Evolutionary conservation across 2,329 filamentous ascomycete genomes (phyloP), one percentile per base, ranked within the genome.

Genomic region (Thielaviopsis ethacetica): DNA sequence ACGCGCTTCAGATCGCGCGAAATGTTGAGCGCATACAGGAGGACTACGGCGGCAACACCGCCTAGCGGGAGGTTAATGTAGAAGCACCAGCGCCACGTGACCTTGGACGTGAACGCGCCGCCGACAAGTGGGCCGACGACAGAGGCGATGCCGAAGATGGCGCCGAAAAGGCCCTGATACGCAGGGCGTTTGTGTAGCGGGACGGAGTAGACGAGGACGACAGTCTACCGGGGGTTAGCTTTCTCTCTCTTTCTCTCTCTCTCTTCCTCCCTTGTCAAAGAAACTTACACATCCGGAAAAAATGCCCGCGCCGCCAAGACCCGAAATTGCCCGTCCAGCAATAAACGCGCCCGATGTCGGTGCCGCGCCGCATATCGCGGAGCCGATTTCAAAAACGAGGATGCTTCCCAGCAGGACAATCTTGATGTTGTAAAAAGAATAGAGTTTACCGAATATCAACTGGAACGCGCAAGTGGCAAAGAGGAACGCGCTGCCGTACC

Each of bases 61-160:
- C 70, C 70, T 22, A 71, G 60, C 0, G 70, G 70, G 5, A 71
- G 63, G 22, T 69, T 71, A 49, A 71, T 66, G 53, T 69, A 71
- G 62, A 71, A 71, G 62, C 68, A 70, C 70, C 71, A 71, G 53
- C 69, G 61, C 68, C 68, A 70, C 6, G 64, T 66, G 0, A 70
- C 62, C 6, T 64, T 61, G 7, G 57, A 62, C 3, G 67, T 67
- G n/a, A 68, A 66, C 1, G 63, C 64, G 15, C 67, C 66, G 13
- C 67, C 67, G 15, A 68, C 55, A 2, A 68, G 41, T 3, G 67
- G 67, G 1, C 66, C 67, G 2, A 62, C 60, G 17, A 67, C 61
- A 1, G 62, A 63, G 6, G 74, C 71, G 56, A 76, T 66, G 10
- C 72, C 74, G 56, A 71, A 75, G 49, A 74, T 71, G 30, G 67